These are phyloP conservation scores for Solanum sitiens DNA, from an alignment of 257 asterid genomes.

Conservation along the genomic window DNA sequence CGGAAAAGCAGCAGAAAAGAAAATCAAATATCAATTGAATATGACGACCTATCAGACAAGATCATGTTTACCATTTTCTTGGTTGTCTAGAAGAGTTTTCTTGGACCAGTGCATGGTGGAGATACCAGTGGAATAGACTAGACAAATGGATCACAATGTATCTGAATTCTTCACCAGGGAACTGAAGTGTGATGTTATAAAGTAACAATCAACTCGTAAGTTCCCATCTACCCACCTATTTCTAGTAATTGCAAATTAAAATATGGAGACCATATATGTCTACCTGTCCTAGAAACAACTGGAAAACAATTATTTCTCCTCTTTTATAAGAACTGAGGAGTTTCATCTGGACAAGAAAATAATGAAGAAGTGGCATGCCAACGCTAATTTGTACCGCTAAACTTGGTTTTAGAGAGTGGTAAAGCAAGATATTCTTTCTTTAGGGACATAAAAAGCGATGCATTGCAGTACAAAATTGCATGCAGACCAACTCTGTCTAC, in stretches of 20 bases:
- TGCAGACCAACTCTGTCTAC: background rate
- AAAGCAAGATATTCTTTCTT: background rate
- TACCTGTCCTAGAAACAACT: background rate
- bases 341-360: background rate
- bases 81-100: background rate
- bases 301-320: background rate
- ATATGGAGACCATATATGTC: background rate
- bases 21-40: background rate
- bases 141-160: background rate
- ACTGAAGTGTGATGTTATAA: background rate
- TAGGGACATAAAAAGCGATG: background rate
- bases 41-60: background rate
- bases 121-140: background rate
- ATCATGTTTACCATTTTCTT: background rate
- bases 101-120: background rate
- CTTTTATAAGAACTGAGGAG: background rate
- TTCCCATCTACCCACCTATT: background rate
- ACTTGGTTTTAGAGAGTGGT: background rate
- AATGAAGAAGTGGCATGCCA: background rate
- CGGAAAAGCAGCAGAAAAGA: background rate
- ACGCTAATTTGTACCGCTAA: background rate
- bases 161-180: background rate
- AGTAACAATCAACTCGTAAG: background rate
- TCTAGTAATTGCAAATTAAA: background rate
- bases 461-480: background rate